Evolutionary conservation across 2,329 filamentous ascomycete genomes (phyloP), one percentile per base, ranked within the genome.

Genomic region (Penicillium sp.): DNA sequence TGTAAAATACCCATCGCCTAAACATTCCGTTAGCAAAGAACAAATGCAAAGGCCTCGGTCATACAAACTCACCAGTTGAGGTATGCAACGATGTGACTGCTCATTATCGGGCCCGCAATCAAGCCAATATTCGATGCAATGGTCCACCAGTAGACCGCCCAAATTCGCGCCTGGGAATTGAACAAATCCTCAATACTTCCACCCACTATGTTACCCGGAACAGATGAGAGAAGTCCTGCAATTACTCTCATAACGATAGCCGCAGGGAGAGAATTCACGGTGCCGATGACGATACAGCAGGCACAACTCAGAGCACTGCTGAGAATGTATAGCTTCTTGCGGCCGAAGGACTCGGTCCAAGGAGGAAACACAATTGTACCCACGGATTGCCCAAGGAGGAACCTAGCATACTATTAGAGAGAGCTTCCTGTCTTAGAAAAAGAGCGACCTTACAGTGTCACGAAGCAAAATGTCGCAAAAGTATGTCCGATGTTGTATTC

Each of bases 121-220:
- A 78, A 53, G 0, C 73, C 77, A 5, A 74, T 56, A 2, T 73
- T 76, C 1, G 73, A 68, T 7, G 66, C 66, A 20, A 68, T 62
- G 27, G 71, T 70, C 75, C 76, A 78, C 6, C 70, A 57, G 46
- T 72, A 73, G 7, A 79, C 66, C 12, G 74, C 59, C 74, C 74
- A 78, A 6, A 78, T 70, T 12, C 76, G 67, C n/a, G 64, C 65
- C 46, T 67, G 65, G 1, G 69, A 66, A 47, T 76, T 72, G 63
- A 72, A 78, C 59, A 79, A 71, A 52, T 79, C 76, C 50, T 79
- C 76, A 28, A 78, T 68, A 43, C 72, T 76, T 1, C 77, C 75
- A 0, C 72, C 68, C 7, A 74, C 70, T 5, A 78, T 73, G 20
- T 75, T 72, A 0, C 74, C 69, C 1, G 76, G 76, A 10, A 77